Evolutionary conservation across 306 rosid genomes (phyloP).

Genomic region (Malus sieversii): DNA sequence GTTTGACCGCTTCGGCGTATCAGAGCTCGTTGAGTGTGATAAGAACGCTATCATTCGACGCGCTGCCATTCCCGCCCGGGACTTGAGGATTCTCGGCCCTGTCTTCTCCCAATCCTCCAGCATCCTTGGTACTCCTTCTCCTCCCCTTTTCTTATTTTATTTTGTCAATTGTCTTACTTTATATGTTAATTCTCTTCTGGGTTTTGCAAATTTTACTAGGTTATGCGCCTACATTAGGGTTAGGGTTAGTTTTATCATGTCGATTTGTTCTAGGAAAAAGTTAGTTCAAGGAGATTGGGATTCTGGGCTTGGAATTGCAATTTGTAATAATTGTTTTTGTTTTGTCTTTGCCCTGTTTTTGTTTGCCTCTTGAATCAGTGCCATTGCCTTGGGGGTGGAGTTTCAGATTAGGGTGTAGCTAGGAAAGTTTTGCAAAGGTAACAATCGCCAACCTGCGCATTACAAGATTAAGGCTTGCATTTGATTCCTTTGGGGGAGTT

Average conservation of each 20-base stretch:
- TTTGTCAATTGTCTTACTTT: not conserved
- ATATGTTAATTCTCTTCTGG: not conserved
- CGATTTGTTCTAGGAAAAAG: no score
- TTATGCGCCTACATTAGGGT: not conserved
- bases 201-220: not conserved
- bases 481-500: no score
- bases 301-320: not conserved
- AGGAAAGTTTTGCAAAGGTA: not conserved
- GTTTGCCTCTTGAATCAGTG: not conserved
- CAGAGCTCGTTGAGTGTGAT: constrained; percentile 82
- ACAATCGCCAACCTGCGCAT: no score
- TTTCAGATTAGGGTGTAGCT: not conserved
- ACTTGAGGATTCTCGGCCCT: constrained; percentile 86
- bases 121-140: constrained; percentile 58
- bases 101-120: constrained; percentile 89
- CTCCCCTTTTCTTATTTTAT: not conserved
- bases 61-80: constrained; percentile 77
- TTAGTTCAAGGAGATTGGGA: not conserved
- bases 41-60: constrained; percentile 70
- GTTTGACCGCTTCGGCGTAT: constrained; percentile 56
- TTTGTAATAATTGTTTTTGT: not conserved
- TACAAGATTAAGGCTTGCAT: no score
- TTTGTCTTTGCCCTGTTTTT: not conserved
- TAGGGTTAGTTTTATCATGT: not conserved
- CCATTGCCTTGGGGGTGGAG: not conserved